phyloP scores from a whole-genome alignment of 1,284 basidiomycete genomes.

The Vanrija sp. region DNA sequence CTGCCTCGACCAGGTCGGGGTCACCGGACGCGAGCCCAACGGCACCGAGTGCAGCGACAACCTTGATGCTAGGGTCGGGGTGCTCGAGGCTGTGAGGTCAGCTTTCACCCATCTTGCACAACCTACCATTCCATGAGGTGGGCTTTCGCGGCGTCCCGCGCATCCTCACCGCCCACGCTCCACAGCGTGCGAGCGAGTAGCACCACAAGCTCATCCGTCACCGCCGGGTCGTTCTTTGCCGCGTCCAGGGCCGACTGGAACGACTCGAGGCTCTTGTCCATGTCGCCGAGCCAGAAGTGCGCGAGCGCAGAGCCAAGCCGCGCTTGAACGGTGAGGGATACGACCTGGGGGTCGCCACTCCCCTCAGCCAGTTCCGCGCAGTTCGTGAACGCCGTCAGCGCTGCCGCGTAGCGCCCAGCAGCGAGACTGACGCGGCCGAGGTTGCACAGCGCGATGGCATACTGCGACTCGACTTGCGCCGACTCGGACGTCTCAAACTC shows the following conservation, averaged over 20 bases:
- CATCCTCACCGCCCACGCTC: slow-evolving; percentile 70
- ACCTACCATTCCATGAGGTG: slow-evolving; percentile 76
- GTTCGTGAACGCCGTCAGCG: slow-evolving; percentile 68
- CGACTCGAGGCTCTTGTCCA: slow-evolving; percentile 60
- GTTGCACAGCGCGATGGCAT: slow-evolving; percentile 76
- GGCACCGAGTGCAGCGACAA: slow-evolving; percentile 75
- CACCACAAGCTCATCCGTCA: slow-evolving; percentile 68
- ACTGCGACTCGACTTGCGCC: slow-evolving; percentile 67
- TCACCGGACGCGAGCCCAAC: slow-evolving; percentile 80
- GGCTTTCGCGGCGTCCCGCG: slow-evolving; percentile 70
- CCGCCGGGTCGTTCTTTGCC: slow-evolving; percentile 51
- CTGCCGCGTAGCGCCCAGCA: slow-evolving; percentile 57
- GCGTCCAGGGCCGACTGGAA: slow-evolving; percentile 66
- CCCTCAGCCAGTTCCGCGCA: slow-evolving; percentile 62
- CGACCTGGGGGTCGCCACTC: slow-evolving; percentile 25
- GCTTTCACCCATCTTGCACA: background rate
- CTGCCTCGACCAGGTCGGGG: slow-evolving; percentile 76
- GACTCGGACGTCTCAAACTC: slow-evolving; percentile 86
- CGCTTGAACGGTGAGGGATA: slow-evolving; percentile 54
- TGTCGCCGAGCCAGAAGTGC: slow-evolving; percentile 61
- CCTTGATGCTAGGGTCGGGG: slow-evolving; percentile 56
- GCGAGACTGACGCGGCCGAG: slow-evolving; percentile 72
- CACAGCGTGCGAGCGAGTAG: slow-evolving; percentile 75
- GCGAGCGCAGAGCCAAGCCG: slow-evolving; percentile 69
- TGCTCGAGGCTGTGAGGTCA: slow-evolving; percentile 57